Conservation (phyloP, 139 green algal species). For the Edaphochlamys debaryana region DNA sequence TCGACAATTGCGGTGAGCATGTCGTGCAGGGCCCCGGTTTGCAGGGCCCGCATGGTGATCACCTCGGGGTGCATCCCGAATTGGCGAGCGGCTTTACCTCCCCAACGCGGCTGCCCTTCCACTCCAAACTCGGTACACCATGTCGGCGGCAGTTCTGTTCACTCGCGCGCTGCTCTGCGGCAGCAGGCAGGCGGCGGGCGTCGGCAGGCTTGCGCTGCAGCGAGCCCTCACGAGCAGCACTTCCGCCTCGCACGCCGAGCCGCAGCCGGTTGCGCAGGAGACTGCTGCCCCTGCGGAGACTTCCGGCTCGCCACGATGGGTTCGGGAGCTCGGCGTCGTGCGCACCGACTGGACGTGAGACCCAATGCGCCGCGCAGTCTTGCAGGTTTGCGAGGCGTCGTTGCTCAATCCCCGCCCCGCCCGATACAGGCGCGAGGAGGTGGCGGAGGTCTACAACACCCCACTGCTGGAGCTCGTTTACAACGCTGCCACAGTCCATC, state of each 20-base stretch:
- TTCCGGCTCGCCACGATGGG: conserved; percentile 58
- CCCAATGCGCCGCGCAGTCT: no score
- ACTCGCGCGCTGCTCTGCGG: conserved; percentile 6
- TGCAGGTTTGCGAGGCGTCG: no score
- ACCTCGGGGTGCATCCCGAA: no score
- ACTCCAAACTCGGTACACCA: no score
- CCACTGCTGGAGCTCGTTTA: conserved; percentile 95
- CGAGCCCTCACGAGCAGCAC: conserved; percentile 9
- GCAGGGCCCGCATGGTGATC: no score
- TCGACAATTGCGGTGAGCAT: no score
- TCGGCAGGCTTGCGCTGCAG: not conserved
- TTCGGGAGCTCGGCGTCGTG: conserved; percentile 72
- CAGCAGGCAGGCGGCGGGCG: conserved; percentile 31
- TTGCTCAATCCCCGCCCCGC: no score
- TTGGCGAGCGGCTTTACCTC: no score
- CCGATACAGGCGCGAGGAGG: conserved; percentile 86
- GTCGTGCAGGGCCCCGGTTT: no score
- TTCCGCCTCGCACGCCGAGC: conserved; percentile 12
- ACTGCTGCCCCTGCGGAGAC: not conserved
- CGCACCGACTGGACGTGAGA: conserved; percentile 87
- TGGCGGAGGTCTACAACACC: conserved; percentile 87
- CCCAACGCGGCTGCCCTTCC: no score
- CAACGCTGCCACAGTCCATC: conserved; percentile 87
- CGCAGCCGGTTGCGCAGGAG: conserved; percentile 5
- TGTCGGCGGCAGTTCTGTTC: conserved; percentile 1